Base-by-base conservation (phyloP, 805 yeast genomes). In the Yarrowia sp. region DNA sequence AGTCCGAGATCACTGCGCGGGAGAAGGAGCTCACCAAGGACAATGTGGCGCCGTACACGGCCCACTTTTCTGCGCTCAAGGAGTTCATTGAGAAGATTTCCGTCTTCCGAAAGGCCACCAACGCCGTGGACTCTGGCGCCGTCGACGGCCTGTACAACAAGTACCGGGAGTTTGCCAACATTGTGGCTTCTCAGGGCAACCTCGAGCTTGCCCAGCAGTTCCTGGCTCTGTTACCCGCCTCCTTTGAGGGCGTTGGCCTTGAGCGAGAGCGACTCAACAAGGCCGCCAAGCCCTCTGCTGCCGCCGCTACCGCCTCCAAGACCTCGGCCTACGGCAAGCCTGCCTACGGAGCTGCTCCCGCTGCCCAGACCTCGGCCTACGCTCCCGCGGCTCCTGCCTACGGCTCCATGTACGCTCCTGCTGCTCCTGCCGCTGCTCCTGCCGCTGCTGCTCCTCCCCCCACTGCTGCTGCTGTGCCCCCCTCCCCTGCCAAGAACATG, bases 61-160 rank as follows among this genome's bases (percentile, higher is more conserved):
- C 97, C 21, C 90, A 90, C 69, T 84, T 87, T 67, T 87, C 83
- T 67, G 87, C 97, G 8, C 78, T 93, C 71, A 86, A 87, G 60
- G 86, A 84, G 69, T 87, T 91, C 70, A 87, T 90, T 59, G 96
- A 89, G 72, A 92, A 92, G 74, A 81, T 92, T 65, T 82, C 90
- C 35, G 86, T 88, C 24, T 91, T 85, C 72, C 80, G 87, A 68
- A 78, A 86, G 27, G 77, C 81, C 36, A 72, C 71, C 31, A 69
- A 72, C 6, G 64, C 66, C 33, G 47, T 29, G 36, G 61, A 55
- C 29, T 55, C 61, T 27, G 69, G 69, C 21, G 47, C 56, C 4
- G 67, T 68, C 22, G 64, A 65, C 14, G 66, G 64, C 12, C 75
- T 85, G 59, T 81, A 85, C 67, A 78, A 78, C 36, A 85, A 86